Percentiles rank a stretch among this genome's conserved stretches.
Evolutionary conservation across 352 stramenopile species (phyloP).

Genomic region (Stramenopiles sp.): DNA sequence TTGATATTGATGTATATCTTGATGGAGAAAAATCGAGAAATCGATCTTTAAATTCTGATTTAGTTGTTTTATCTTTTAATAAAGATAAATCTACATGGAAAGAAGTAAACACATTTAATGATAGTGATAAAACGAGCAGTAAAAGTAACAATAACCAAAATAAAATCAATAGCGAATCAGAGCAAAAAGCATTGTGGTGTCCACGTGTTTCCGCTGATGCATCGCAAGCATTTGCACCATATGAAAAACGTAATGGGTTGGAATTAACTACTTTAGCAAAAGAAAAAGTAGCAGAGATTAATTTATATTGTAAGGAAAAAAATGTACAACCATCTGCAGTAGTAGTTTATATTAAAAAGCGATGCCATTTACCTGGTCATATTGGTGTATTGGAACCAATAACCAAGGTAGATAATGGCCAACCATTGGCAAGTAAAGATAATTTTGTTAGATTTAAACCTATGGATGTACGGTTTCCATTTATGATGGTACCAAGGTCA

Average conservation of each 20-base stretch:
- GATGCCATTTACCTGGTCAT: not conserved
- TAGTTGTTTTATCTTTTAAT: constrained; percentile 33
- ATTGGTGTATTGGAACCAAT: not conserved
- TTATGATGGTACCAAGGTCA: not conserved
- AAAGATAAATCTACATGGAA: not conserved
- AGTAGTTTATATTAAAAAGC: not conserved
- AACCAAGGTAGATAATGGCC: not conserved
- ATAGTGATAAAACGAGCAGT: not conserved
- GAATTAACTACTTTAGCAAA: not conserved
- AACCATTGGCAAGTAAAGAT: not conserved
- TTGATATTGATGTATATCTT: constrained; percentile 44
- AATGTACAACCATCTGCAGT: not conserved
- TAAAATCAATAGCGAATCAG: no score
- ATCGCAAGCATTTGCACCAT: not conserved
- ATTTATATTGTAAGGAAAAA: not conserved
- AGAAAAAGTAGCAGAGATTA: not conserved
- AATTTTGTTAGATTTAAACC: not conserved
- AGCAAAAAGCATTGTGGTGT: not conserved
- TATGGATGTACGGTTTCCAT: not conserved
- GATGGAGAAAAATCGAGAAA: constrained; percentile 44
- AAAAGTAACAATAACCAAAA: no score
- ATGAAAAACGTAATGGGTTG: not conserved
- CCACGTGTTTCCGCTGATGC: not conserved
- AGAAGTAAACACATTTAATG: not conserved
- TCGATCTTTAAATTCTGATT: constrained; percentile 45